These are phyloP conservation scores for Ramaria sp. DNA, from an alignment of 768 basidiomycete genomes.

Conservation along the genomic window DNA sequence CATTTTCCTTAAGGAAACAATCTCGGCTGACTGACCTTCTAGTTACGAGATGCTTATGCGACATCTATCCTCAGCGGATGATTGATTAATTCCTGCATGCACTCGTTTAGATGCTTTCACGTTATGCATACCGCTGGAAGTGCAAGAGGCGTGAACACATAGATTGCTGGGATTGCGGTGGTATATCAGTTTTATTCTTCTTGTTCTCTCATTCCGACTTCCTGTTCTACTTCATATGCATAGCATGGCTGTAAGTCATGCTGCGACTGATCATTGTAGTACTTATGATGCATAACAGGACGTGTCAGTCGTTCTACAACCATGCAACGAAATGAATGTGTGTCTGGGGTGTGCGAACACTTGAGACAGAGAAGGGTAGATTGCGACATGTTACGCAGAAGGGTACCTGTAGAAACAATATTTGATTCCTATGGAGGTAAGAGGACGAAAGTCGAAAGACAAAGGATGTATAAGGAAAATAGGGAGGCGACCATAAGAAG, in stretches of 20 bases:
- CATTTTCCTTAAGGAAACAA: slow-evolving; percentile 11
- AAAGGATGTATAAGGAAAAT: not conserved
- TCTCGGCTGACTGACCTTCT: not conserved
- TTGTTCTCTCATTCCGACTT: not conserved
- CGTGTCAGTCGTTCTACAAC: not conserved
- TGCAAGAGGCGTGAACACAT: not conserved
- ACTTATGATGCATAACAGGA: not conserved
- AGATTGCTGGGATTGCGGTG: not conserved
- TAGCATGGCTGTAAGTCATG: not conserved
- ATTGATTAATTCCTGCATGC: not conserved
- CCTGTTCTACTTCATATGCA: not conserved
- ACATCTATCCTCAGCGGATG: slow-evolving; percentile 9
- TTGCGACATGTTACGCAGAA: not conserved
- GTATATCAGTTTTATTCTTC: not conserved
- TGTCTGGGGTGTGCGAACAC: not conserved
- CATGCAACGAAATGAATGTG: not conserved
- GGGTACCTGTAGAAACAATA: not conserved
- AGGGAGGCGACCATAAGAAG: not conserved
- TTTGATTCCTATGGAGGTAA: not conserved
- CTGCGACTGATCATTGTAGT: not conserved
- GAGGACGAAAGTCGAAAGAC: not conserved
- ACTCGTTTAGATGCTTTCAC: not conserved
- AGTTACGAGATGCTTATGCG: slow-evolving; percentile 37
- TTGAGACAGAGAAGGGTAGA: not conserved
- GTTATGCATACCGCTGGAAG: not conserved